Evolutionary conservation across 768 basidiomycete species (phyloP).

Genomic region (Boletales sp.): DNA sequence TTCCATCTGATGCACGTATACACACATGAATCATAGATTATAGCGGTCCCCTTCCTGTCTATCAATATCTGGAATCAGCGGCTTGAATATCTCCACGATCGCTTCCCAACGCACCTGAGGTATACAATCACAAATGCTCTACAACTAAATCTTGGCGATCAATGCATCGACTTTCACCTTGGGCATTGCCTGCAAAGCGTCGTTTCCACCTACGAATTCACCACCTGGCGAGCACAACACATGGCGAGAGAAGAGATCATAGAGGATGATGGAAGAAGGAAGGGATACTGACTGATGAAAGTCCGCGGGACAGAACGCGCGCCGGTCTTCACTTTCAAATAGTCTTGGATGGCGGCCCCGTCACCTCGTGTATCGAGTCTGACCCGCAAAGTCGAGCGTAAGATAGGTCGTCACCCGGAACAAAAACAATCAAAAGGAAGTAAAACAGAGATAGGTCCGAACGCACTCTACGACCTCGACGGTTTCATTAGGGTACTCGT

Average conservation of each 20-base stretch:
- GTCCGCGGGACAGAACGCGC: slow-evolving; percentile 76
- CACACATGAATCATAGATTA: no score
- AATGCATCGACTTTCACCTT: slow-evolving; percentile 3
- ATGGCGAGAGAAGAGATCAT: neutral
- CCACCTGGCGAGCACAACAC: slow-evolving; percentile 10
- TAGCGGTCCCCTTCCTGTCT: no score
- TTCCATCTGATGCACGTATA: no score
- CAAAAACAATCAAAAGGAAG: neutral
- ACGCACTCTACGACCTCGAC: slow-evolving; percentile 48
- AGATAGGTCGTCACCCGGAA: no score
- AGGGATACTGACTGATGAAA: slow-evolving; percentile 55
- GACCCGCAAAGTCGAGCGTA: neutral
- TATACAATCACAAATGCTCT: no score
- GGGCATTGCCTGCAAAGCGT: slow-evolving; percentile 10
- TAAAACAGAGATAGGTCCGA: neutral
- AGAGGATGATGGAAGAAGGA: neutral
- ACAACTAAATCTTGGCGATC: slow-evolving; percentile 1
- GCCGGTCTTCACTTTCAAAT: slow-evolving; percentile 57
- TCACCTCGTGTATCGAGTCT: slow-evolving; percentile 59
- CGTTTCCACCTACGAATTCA: slow-evolving; percentile 17
- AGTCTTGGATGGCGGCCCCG: slow-evolving; percentile 60
- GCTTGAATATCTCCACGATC: no score
- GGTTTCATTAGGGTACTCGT: slow-evolving; percentile 36
- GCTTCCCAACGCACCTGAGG: no score
- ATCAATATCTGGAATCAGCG: no score